Conservation (phyloP, 2,329 filamentous ascomycete species). For the Diaporthe eres region DNA sequence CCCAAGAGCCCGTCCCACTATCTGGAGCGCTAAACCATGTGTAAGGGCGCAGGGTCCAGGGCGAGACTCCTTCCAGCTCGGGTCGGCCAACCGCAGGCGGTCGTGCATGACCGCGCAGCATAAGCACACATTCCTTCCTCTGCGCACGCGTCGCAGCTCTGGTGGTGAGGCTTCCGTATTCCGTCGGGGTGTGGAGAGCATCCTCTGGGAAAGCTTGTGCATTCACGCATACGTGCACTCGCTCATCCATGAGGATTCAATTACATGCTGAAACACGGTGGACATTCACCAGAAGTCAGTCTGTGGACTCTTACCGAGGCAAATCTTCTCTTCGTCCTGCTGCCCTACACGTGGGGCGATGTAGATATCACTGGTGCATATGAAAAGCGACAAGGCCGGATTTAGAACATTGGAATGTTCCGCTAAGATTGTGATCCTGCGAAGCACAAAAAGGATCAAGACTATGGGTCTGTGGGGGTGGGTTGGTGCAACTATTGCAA, state of each 20-base stretch:
- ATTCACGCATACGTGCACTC: neutral
- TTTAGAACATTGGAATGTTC: neutral
- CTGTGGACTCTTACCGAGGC: neutral
- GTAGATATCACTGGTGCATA: neutral
- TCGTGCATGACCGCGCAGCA: constrained; percentile 13
- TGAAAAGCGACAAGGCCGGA: neutral
- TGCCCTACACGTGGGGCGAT: too few species aligned
- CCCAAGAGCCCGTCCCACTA: neutral
- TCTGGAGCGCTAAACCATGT: neutral
- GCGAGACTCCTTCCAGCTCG: constrained; percentile 2
- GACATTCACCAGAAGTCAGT: neutral
- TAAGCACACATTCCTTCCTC: constrained; percentile 11
- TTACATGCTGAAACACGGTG: neutral
- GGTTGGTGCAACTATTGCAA: neutral
- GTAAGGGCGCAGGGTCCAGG: neutral
- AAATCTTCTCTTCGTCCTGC: neutral
- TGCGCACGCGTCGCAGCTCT: neutral
- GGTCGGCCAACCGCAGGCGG: neutral
- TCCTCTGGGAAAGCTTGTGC: neutral
- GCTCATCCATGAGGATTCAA: neutral
- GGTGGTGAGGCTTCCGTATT: neutral
- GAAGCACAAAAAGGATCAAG: neutral
- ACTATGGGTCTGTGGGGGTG: neutral
- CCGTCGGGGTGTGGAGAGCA: neutral
- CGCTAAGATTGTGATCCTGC: neutral